Conservation (phyloP, 2,329 filamentous ascomycete genomes). For the Zymoseptoria brevis region DNA sequence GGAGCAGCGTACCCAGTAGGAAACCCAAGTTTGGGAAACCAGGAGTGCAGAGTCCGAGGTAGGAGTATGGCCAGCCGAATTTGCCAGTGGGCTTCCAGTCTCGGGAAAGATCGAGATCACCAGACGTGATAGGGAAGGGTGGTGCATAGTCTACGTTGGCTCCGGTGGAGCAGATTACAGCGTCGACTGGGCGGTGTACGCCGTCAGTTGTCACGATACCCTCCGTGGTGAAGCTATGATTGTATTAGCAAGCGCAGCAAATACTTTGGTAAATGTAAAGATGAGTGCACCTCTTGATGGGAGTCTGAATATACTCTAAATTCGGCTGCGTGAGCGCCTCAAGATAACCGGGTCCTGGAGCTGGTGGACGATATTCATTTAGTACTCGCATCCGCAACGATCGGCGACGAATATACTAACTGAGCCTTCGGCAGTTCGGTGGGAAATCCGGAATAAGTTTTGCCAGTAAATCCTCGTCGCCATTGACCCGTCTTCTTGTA, state of each 20-base stretch:
- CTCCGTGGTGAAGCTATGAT: slow-evolving; percentile 28
- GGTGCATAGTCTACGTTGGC: slow-evolving; percentile 29
- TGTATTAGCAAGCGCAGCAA: not conserved
- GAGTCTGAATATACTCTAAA: slow-evolving; percentile 37
- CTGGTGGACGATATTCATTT: not conserved
- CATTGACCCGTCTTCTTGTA: slow-evolving; percentile 33
- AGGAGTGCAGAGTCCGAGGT: slow-evolving; percentile 21
- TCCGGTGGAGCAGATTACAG: slow-evolving; percentile 40
- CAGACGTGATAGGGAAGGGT: slow-evolving; percentile 24
- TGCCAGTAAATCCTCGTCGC: slow-evolving; percentile 32
- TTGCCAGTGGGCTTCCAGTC: slow-evolving; percentile 31
- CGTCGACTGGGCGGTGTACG: slow-evolving; percentile 31
- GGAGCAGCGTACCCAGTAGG: slow-evolving; percentile 12
- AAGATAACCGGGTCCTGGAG: slow-evolving; percentile 46
- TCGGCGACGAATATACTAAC: not conserved
- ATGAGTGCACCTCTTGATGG: slow-evolving; percentile 25
- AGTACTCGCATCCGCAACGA: not conserved
- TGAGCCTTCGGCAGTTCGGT: slow-evolving; percentile 27
- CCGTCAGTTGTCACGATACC: slow-evolving; percentile 37
- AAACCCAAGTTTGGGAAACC: slow-evolving; percentile 21
- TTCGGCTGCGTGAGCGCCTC: slow-evolving; percentile 43
- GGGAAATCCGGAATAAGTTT: slow-evolving; percentile 8
- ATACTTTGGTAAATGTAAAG: not conserved
- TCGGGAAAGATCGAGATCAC: slow-evolving; percentile 18
- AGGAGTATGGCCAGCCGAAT: slow-evolving; percentile 23